Base-by-base conservation (phyloP, 2,329 filamentous ascomycete species). In the Dryadomyces quercivorus region DNA sequence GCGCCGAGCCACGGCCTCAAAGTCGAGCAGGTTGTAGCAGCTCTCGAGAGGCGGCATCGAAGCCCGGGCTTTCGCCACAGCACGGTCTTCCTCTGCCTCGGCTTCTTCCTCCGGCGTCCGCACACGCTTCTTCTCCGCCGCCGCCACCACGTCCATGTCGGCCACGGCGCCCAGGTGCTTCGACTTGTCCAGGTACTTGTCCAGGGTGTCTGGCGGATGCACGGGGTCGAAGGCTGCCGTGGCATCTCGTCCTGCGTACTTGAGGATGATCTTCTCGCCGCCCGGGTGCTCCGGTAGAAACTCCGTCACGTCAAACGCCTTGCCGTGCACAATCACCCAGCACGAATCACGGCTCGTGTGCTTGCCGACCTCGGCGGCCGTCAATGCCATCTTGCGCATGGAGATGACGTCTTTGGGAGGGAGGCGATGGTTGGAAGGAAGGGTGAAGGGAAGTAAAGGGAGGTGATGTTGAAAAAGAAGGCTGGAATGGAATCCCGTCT, bases 191-290 rank as follows among this genome's bases (percentile, higher is more conserved):
- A 95, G 82, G 68, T 88, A 95, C 75, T 85, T 85, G 67, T 85
- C 81, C 54, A 96, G 80, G 1, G 90, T 95, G 70, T 95, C 91
- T 15, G 86, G 88, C 2, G 91, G 91, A 67, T 82, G 79, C 60
- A 96, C 93, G 40, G 90, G 90, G 50, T 94, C 89, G 70, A 88
- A 96, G 65, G 89, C 89, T 67, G 91, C 87, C 40, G 90, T 94
- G 43, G 90, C 90, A 75, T 96, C 91, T 75, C 92, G 94, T 63
- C 91, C 90, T 34, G 91, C 91, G 71, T 96, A 95, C 73, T 95
- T 95, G 60, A 98, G 79, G 64, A 98, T 97, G 67, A 97, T 94
- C 66, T 92, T 93, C 61, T 83, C 78, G 42, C 88, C 91, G 58
- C 91, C 91, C 22, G 91, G 91, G 65, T 95, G 90, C 68, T 95